A percentile compares a stretch with the other conserved stretches of the same genome.
Evolutionary conservation across 2,329 filamentous ascomycete genomes (phyloP).

Genomic region (Aspergillus phoenicis): DNA sequence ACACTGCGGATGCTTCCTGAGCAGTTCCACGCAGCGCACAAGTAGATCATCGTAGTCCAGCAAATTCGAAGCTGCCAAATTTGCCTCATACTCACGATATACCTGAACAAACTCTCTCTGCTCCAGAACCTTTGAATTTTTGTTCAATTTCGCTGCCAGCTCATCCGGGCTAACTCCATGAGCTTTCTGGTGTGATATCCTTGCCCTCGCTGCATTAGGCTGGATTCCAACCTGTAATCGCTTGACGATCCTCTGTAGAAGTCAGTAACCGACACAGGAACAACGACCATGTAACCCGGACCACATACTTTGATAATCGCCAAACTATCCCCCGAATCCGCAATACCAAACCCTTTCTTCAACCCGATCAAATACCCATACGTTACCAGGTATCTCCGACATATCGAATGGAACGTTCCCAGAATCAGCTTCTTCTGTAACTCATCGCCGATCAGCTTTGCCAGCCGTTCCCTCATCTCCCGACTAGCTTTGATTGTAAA

Average conservation of each 20-base stretch:
- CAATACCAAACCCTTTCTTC: constrained; percentile 82
- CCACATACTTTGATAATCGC: constrained; percentile 66
- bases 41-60: constrained; percentile 95
- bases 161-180: constrained; percentile 54
- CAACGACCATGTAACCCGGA: not conserved
- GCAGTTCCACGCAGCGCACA: constrained; percentile 76
- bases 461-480: constrained; percentile 91
- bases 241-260: constrained; percentile 69
- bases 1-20: constrained; percentile 72
- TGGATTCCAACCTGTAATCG: constrained; percentile 70
- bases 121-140: constrained; percentile 49
- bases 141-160: constrained; percentile 40
- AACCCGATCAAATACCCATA: constrained; percentile 87
- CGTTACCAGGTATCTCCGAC: constrained; percentile 76
- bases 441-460: constrained; percentile 75
- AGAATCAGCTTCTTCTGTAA: constrained; percentile 76
- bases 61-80: constrained; percentile 74
- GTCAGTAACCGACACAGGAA: constrained; percentile 14
- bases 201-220: constrained; percentile 67
- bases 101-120: constrained; percentile 67
- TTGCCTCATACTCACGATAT: constrained; percentile 76
- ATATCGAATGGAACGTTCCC: constrained; percentile 93
- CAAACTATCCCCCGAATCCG: constrained; percentile 77
- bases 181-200: constrained; percentile 70
- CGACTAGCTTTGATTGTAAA: constrained; percentile 94